Evolutionary conservation across 352 stramenopile species (phyloP), one percentile per base, ranked within the genome.

Genomic region (Pythium dissimile): DNA sequence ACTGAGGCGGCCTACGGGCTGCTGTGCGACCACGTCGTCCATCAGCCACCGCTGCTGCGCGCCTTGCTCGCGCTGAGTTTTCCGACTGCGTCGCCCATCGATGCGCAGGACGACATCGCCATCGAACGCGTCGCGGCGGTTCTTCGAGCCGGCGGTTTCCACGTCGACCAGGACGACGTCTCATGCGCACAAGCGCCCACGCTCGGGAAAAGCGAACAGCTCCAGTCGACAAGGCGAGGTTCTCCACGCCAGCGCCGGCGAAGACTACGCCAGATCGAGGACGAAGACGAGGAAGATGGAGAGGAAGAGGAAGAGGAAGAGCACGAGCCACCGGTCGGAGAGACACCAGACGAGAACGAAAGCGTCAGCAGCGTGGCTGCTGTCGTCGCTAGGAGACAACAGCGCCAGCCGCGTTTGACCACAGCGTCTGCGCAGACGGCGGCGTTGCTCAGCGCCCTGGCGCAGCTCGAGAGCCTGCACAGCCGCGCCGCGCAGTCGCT

Each of bases 11-110:
- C 64, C 4, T 86, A 87, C 39, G 63, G 64, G 24, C 58, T 86
- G 12, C 31, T 92, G 44, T 87, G 79, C 37, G 77, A 88, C 7
- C 80, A 92, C 51, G 74, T 82, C 7, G 75, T 92, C 13, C 79
- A 84, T 53, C 80, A 87, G 27, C 48, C 62, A 13, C 73, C 69
- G 15, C 65, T 91, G 10, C 65, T 92, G 48, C 77, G 74, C 42
- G 55, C 70, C 20, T 59, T 89, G 6, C 51, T 86, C 21, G 35
- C 38, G 23, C 44, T 66, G 5, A 66, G 49, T 18, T 66, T 66
- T 39, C 49, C 39, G 12, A 39, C 26, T n/a, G n/a, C 35, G 2
- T 63, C 73, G n/a, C 50, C 37, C 26, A 46, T 73, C 10, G 30
- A 69, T n/a, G 62, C 48, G 1, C 59, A 55, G 20, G 42, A 49